Conservation (phyloP, 352 stramenopile species). For the Phytophthora niederhauseri region DNA sequence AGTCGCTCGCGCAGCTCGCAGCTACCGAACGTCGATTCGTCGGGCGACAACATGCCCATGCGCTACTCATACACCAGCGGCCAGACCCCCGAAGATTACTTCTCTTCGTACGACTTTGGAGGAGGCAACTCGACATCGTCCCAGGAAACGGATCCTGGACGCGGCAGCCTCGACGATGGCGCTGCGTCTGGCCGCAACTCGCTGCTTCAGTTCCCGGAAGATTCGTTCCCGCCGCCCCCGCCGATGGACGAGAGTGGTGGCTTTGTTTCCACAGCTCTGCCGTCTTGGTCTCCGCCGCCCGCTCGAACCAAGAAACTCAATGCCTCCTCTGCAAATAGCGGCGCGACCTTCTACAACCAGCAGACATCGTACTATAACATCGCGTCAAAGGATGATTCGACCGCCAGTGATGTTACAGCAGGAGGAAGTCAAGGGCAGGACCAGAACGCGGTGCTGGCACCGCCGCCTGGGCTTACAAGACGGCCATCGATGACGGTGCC, state of each 20-base stretch:
- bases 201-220: slow-evolving; percentile 61
- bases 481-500: slow-evolving; percentile 86
- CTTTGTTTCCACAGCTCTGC: slow-evolving; percentile 68
- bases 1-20: slow-evolving; percentile 63
- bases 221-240: slow-evolving; percentile 77
- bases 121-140: slow-evolving; percentile 58
- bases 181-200: slow-evolving; percentile 32
- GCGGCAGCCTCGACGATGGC: slow-evolving; percentile 27
- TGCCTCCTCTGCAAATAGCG: slow-evolving; percentile 30
- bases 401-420: slow-evolving; percentile 13
- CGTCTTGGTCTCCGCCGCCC: slow-evolving; percentile 84
- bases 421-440: slow-evolving; percentile 41
- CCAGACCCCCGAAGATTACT: slow-evolving; percentile 64
- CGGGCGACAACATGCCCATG: slow-evolving; percentile 45
- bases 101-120: slow-evolving; percentile 48
- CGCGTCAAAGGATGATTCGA: slow-evolving; percentile 60
- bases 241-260: slow-evolving; percentile 67
- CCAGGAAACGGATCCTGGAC: slow-evolving; percentile 49
- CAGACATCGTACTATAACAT: slow-evolving; percentile 78
- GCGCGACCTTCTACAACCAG: slow-evolving; percentile 68
- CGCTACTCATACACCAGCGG: slow-evolving; percentile 71
- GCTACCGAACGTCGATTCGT: slow-evolving; percentile 42
- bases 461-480: slow-evolving; percentile 72
- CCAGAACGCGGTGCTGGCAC: slow-evolving; percentile 70
- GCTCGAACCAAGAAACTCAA: slow-evolving; percentile 74